Evolutionary conservation across 179 eudicot species (phyloP).

Genomic region (Spergularia azorica): DNA sequence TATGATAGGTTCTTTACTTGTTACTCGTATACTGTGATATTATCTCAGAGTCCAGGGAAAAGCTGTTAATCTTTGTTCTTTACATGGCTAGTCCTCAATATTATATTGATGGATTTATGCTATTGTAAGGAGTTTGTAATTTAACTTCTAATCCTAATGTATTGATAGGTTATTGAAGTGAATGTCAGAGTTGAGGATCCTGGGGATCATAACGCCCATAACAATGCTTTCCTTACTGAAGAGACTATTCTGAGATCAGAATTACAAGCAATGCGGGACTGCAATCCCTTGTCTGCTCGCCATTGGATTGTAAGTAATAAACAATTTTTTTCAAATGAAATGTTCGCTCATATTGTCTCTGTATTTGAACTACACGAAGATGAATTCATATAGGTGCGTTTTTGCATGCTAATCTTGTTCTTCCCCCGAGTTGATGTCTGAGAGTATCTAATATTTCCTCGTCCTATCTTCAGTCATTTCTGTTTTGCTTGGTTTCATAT

Average conservation of each 20-base stretch:
- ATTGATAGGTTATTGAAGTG: constrained; percentile 76
- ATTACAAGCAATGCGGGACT: constrained; percentile 82
- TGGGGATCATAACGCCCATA: constrained; percentile 78
- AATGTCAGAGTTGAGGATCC: constrained; percentile 88
- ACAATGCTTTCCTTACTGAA: constrained; percentile 87
- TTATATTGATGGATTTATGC: background rate
- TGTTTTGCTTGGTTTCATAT: too few relatives aligned
- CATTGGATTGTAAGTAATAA: constrained; percentile 82
- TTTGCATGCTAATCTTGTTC: background rate
- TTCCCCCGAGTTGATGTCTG: too few relatives aligned
- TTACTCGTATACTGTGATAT: background rate
- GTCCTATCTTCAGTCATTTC: too few relatives aligned
- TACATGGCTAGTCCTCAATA: background rate
- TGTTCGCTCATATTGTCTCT: background rate
- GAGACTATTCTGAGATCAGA: constrained; percentile 79
- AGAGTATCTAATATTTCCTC: too few relatives aligned
- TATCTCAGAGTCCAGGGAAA: background rate
- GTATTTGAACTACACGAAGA: background rate
- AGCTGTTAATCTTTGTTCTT: background rate
- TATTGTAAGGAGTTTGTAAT: background rate
- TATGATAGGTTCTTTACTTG: background rate
- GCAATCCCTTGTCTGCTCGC: constrained; percentile 82
- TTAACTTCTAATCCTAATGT: background rate
- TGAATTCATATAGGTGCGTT: background rate
- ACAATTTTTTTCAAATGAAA: background rate